phyloP scores from a whole-genome alignment of 2,329 filamentous ascomycete genomes.

The Trichophyton verrucosum region DNA sequence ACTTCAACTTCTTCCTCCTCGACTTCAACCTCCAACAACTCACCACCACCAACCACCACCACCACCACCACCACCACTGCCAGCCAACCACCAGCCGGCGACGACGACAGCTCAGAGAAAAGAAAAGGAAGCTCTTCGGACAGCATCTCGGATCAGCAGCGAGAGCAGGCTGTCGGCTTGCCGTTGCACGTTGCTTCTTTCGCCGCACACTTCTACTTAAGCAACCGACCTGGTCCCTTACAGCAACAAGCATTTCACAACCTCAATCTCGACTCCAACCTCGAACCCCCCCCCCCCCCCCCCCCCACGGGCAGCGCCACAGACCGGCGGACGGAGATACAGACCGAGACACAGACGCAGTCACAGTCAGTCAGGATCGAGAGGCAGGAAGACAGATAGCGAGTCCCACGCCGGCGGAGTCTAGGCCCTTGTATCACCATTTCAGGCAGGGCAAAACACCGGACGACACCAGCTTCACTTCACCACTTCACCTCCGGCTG shows the following conservation, averaged over 20 bases:
- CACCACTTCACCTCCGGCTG: neutral
- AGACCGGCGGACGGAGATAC: neutral
- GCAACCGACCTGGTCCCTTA: neutral
- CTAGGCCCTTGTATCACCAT: neutral
- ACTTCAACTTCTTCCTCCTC: neutral
- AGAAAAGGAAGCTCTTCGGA: neutral
- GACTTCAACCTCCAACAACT: neutral
- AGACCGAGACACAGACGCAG: neutral
- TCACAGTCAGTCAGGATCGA: neutral
- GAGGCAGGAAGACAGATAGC: neutral
- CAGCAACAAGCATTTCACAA: neutral
- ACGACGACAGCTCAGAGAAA: neutral
- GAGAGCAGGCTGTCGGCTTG: neutral
- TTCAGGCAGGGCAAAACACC: neutral
- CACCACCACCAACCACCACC: neutral
- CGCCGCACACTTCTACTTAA: neutral
- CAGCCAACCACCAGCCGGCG: conserved; percentile 3
- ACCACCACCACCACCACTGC: neutral
- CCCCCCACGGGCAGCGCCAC: neutral
- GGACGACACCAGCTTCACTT: neutral
- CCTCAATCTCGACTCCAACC: neutral
- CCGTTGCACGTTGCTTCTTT: neutral
- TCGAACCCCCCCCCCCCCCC: neutral
- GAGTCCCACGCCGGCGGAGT: neutral
- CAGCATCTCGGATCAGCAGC: too few species aligned